Base-by-base conservation (phyloP, 768 basidiomycete species). In the Lepiota brunneoincarnata region DNA sequence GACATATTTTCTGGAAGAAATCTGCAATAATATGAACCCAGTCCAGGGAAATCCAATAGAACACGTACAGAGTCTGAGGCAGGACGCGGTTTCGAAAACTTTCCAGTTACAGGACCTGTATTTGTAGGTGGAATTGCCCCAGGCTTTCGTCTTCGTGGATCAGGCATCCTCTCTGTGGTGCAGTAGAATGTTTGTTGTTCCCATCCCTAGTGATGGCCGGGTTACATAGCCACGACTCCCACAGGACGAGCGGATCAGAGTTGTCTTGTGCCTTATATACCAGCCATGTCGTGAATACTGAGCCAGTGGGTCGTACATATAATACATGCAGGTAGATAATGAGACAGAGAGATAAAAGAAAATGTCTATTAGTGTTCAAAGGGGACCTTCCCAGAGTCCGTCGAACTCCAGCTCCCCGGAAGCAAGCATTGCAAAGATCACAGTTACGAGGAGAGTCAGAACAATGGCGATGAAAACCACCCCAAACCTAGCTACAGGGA, bases 401-500 rank as follows among this genome's bases (percentile, higher is more conserved):
- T 49, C 46, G 36, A 49, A 43, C n/a, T 59, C 12, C 34, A 66
- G 40, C 49, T 59, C 63, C 14, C 63, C 70, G 7, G 72, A 68
- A 14, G 79, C 48, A 20, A 81, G 58, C 20, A 79, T 63, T 2
- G 69, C 71, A 61, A 81, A 78, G 3, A 75, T 70, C n/a, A 75
- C 61, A 15, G 66, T 67, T 1, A 78, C 74, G 6, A 81, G 59
- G 14, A 69, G 62, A 5, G 69, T 67, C 4, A 82, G 67, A 18
- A 72, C 49, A 9, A 72, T 58, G 15, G 75, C 66, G 9, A 84
- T 65, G n/a, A 74, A 65, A 1, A 65, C 64, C 1, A 71, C 71
- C 6, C 75, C 71, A 15, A 75, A 42, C 7, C 81, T 70, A n/a
- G 82, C 78, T n/a, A 75, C 74, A 2, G 83, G 82, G 59, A 82